These are phyloP conservation scores for Aureobasidium sp. DNA, from an alignment of 2,329 filamentous ascomycete species.

Conservation along the genomic window DNA sequence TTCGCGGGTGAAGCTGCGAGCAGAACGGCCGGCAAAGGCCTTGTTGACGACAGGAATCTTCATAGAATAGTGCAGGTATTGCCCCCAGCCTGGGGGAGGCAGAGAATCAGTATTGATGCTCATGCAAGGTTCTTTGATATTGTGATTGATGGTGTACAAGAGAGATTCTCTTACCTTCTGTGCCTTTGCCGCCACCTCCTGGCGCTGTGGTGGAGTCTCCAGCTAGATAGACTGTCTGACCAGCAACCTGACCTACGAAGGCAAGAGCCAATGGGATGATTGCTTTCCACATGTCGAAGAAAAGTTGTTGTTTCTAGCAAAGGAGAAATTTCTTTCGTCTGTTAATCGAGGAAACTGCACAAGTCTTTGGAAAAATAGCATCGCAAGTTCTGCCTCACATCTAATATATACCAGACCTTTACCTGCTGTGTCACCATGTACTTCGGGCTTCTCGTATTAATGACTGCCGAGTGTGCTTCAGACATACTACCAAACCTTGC, in stretches of 20 bases:
- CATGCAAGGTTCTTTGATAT: background rate
- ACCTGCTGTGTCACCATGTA: background rate
- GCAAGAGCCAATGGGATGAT: background rate
- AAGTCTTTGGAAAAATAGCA: background rate
- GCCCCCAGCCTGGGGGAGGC: constrained; percentile 49
- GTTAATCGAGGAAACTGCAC: background rate
- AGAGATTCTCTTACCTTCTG: constrained; percentile 28
- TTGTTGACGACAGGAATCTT: constrained; percentile 50
- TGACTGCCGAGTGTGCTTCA: background rate
- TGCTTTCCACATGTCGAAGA: background rate
- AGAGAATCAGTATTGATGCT: background rate
- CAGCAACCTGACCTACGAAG: background rate
- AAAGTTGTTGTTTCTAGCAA: background rate
- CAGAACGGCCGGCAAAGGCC: constrained; percentile 58
- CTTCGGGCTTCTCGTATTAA: background rate
- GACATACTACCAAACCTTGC: background rate
- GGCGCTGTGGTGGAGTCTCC: constrained; percentile 56
- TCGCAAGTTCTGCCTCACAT: background rate
- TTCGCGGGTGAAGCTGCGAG: constrained; percentile 59
- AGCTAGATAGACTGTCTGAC: constrained; percentile 45
- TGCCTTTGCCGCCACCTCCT: constrained; percentile 37
- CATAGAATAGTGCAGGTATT: constrained; percentile 48
- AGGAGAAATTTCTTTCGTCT: background rate
- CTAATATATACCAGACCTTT: background rate
- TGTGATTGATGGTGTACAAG: background rate